Base-by-base conservation (phyloP, 306 rosid species). In the Hippophae rhamnoides region DNA sequence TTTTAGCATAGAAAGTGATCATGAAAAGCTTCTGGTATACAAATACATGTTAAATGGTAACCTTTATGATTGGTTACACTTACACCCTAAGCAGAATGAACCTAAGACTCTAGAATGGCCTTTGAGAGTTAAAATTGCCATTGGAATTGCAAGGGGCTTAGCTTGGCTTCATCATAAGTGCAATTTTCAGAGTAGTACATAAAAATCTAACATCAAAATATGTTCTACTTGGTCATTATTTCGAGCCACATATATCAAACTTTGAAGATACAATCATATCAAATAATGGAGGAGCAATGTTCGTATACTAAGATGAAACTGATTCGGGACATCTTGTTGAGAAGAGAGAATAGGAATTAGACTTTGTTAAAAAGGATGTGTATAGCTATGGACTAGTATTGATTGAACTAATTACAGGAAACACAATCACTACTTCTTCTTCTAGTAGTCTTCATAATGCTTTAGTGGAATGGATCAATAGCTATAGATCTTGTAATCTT, bases 21-120 rank as follows among this genome's bases (percentile, higher is more conserved):
- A 54, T n/a, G 54, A 64, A 56, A 64, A 57, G 60, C 53, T 68
- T 59, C 53, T 68, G n/a, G 66, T 68, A 0, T 68, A 68, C 60
- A 58, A 68, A 13, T 46, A 68, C 38, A 68, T 52, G 66, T 26
- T 61, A 5, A 68, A 59, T 14, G 66, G 72, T 5, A 68, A 60
- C 41, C 54, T 68, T 49, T 7, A 60, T 52, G 65, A 68, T 38
- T 59, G 55, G 61, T 31, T 68, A 14, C 60, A 60, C 9, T 31
- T 68, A 14, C 60, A 60, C 6, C 54, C 12, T 1, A 27, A 4
- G 31, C 47, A 47, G 27, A 48, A 23, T 13, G 66, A 54, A n/a
- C 13, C 10, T 10, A 60, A 43, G 58, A 46, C 43, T n/a, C 44
- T 60, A 47, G 54, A 58, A n/a, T 68, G 72, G 72, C 60, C 66